Evolutionary conservation across 805 yeast genomes (phyloP).

Genomic region (Ogataea pini): DNA sequence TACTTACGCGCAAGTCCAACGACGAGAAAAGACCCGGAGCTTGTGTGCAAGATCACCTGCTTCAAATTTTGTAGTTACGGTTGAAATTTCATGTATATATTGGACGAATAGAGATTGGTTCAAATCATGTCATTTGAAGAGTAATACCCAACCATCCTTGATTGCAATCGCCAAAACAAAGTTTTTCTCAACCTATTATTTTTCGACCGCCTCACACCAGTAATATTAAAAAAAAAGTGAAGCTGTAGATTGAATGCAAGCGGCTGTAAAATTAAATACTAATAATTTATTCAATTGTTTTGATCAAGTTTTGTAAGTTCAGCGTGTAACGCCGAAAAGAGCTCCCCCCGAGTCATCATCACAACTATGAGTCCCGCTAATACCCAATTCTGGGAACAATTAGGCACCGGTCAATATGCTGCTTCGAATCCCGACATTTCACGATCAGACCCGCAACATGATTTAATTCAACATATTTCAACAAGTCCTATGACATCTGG

Average conservation of each 20-base stretch:
- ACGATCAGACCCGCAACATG: background rate
- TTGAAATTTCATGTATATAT: conserved; percentile 2
- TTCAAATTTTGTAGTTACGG: background rate
- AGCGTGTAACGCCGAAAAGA: no score
- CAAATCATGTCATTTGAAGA: background rate
- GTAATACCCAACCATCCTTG: no score
- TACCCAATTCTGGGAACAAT: conserved; percentile 16
- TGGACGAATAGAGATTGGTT: conserved; percentile 2
- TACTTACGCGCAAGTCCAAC: background rate
- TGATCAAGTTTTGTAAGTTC: no score
- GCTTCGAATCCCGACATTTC: background rate
- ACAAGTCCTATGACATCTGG: background rate
- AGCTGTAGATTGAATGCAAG: no score
- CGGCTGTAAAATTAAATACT: no score
- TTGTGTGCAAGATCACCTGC: background rate
- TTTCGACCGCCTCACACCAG: background rate
- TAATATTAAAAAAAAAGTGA: background rate
- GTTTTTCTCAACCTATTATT: background rate
- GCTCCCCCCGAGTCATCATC: no score
- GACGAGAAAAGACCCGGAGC: background rate
- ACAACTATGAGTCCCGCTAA: conserved; percentile 13
- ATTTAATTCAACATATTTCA: background rate
- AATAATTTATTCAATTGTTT: no score
- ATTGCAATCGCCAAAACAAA: no score
- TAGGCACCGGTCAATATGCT: background rate